These are phyloP conservation scores for Trichoderma sp. DNA, from an alignment of 2,329 filamentous ascomycete genomes.

Conservation along the genomic window DNA sequence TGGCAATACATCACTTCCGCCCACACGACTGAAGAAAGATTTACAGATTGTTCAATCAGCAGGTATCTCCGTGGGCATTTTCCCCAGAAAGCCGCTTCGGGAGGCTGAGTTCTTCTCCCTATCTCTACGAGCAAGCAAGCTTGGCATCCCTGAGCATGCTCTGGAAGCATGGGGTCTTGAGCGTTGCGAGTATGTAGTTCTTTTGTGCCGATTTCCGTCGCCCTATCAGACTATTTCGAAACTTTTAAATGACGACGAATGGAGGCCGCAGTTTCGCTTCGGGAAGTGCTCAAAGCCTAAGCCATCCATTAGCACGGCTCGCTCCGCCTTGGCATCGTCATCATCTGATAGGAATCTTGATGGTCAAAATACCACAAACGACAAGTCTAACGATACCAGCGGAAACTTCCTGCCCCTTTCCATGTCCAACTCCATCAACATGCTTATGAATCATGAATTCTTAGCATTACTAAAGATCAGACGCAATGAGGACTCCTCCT, in stretches of 20 bases:
- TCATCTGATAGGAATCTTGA: background rate
- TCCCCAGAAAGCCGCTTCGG: conserved; percentile 47
- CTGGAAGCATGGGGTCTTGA: conserved; percentile 74
- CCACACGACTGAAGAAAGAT: conserved; percentile 21
- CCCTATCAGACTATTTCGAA: conserved; percentile 60
- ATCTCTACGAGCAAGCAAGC: conserved; percentile 65
- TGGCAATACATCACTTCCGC: background rate
- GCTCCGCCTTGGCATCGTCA: conserved; percentile 46
- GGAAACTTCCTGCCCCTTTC: conserved; percentile 49
- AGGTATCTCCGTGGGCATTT: conserved; percentile 67
- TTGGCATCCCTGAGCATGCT: conserved; percentile 70
- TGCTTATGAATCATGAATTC: conserved; percentile 59
- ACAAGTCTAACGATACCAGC: background rate
- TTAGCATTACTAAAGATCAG: conserved; percentile 60
- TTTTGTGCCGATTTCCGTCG: conserved; percentile 64
- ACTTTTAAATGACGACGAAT: conserved; percentile 42
- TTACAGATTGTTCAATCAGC: conserved; percentile 56
- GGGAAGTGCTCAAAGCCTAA: conserved; percentile 72
- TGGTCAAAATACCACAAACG: background rate
- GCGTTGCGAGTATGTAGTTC: conserved; percentile 64
- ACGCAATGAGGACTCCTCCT: conserved; percentile 49
- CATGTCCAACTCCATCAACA: conserved; percentile 67
- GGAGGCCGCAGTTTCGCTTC: conserved; percentile 55
- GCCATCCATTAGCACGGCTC: conserved; percentile 56
- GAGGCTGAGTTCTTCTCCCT: conserved; percentile 54